These are phyloP conservation scores for Bipolaris gigantea DNA, from an alignment of 2,329 filamentous ascomycete species.

Conservation along the genomic window DNA sequence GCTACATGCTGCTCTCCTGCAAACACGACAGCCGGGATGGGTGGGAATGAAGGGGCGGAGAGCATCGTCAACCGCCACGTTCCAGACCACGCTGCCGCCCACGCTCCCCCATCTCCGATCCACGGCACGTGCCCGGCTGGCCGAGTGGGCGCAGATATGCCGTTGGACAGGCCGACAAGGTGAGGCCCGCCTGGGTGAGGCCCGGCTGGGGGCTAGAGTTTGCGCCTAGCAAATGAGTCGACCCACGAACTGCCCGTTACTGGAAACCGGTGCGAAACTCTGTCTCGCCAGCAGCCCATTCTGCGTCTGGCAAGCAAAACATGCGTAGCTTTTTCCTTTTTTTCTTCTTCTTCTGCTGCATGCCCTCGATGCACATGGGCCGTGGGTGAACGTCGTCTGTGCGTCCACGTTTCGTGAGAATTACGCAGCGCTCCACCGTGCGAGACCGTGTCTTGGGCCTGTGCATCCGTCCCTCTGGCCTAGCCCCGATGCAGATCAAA, in stretches of 20 bases:
- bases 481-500: neutral
- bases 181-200: no score
- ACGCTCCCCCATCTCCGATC: neutral
- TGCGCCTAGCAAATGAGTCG: neutral
- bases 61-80: conserved; percentile 5
- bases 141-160: neutral
- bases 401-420: conserved; percentile 9
- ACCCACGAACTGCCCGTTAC: neutral
- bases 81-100: conserved; percentile 7
- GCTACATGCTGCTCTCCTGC: neutral
- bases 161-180: neutral
- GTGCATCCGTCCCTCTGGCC: neutral
- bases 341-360: no score
- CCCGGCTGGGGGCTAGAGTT: no score
- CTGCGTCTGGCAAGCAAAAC: neutral
- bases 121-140: conserved; percentile 3
- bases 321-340: neutral
- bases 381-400: conserved; percentile 3
- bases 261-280: conserved; percentile 10
- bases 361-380: neutral
- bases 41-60: conserved; percentile 4
- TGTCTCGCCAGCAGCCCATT: neutral
- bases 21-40: conserved; percentile 5
- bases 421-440: conserved; percentile 6
- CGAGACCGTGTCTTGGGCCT: conserved; percentile 1